These are phyloP conservation scores for Coemansia sp. DNA, from an alignment of 192 early-diverging fungal species.

Conservation along the genomic window DNA sequence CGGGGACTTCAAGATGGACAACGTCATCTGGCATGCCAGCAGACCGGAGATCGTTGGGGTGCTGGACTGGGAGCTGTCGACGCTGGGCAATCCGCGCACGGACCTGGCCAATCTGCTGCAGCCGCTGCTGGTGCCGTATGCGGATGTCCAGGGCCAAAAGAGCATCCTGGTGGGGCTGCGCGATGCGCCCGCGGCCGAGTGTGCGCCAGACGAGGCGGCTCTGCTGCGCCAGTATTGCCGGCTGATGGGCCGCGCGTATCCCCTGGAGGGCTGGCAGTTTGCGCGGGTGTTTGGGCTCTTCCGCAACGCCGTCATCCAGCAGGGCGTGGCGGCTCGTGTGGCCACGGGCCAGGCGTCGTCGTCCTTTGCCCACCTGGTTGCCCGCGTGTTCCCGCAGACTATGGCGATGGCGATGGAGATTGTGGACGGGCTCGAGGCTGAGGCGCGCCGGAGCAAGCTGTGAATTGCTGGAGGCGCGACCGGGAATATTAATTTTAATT, in stretches of 20 bases:
- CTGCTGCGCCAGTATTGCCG: conserved; percentile 72
- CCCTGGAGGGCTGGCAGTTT: conserved; percentile 76
- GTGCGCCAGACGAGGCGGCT: conserved; percentile 63
- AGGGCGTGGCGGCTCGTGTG: conserved; percentile 88
- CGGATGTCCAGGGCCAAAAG: neutral
- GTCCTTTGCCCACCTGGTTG: conserved; percentile 49
- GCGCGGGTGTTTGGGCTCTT: conserved; percentile 86
- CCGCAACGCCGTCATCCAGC: conserved; percentile 74
- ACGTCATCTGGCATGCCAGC: conserved; percentile 75
- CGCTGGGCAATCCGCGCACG: conserved; percentile 85
- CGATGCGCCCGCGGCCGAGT: conserved; percentile 43
- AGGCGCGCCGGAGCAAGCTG: conserved; percentile 30
- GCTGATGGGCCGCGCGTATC: conserved; percentile 58
- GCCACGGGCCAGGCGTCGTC: conserved; percentile 85
- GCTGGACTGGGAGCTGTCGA: conserved; percentile 91
- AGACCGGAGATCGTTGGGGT: conserved; percentile 75
- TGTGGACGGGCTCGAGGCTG: conserved; percentile 39
- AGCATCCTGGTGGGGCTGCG: conserved; percentile 45
- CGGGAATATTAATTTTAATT: neutral
- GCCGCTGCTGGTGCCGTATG: conserved; percentile 58
- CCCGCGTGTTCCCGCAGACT: conserved; percentile 28
- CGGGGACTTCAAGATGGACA: conserved; percentile 88
- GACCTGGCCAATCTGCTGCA: conserved; percentile 87
- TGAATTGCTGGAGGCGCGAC: conserved; percentile 1
- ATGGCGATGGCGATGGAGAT: conserved; percentile 59